Evolutionary conservation across 371 early-diverging fungal genomes (phyloP), one percentile per base, ranked within the genome.

Genomic region (Mortierella sp.): DNA sequence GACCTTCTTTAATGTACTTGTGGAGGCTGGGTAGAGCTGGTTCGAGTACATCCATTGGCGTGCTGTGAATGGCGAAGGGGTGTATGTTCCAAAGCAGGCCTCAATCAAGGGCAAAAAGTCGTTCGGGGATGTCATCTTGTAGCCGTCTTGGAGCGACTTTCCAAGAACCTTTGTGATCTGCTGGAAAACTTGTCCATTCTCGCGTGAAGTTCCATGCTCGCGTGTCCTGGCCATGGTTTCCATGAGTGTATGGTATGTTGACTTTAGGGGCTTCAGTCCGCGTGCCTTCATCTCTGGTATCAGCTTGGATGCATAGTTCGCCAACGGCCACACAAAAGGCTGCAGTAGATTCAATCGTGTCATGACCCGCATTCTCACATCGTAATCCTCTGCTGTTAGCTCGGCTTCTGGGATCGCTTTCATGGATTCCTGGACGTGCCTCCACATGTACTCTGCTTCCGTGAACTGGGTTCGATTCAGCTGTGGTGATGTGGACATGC

Each of bases 31-130:
- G 40, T 64, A 65, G 50, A 57, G 53, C 34, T 76, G 69, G 52
- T 69, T 76, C 44, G 62, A 52, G 43, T 76, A 62, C 69, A 76
- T 64, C 66, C 66, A 76, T 37, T 64, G 70, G 14, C 65, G 60
- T 1, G 70, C 61, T 7, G 46, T 54, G 45, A 76, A 69, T 2
- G 77, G 70, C 21, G 77, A 76, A 29, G 50, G 31, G 1, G 77
- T 61, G 25, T 63, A 65, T 31, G 61, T 25, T 45, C 77, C 69
- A 51, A 64, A 76, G 48, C 77, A 76, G 1, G 77, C 51, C 44
- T 76, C 70, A 28, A 76, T 10, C 48, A 76, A 17, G 14, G 77
- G 77, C 41, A 28, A 19, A 39, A 76, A 76, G 47, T 76, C 77
- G 17, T 34, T 52, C 28, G 77, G 37, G 7, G 57, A 60, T 3